Percentiles rank a stretch among this genome's conserved stretches.
phyloP scores from a whole-genome alignment of 2,329 filamentous ascomycete genomes.

The Fusarium sp. region DNA sequence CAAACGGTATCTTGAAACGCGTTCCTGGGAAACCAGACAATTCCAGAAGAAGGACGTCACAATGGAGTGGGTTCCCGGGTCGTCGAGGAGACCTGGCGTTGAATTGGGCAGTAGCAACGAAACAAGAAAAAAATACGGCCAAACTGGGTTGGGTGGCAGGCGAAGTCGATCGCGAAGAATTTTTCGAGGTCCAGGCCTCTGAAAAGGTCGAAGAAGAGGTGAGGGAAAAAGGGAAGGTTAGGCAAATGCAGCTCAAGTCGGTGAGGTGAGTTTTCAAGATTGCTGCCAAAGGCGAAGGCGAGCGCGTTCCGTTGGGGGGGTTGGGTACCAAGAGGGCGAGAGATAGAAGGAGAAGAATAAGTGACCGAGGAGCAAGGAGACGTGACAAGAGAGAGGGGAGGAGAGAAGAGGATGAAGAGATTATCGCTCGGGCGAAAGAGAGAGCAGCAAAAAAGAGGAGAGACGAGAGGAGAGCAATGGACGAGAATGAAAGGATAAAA shows the following conservation, averaged over 20 bases:
- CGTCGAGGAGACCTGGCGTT: constrained; percentile 17
- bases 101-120: constrained; percentile 13
- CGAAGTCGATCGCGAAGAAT: not conserved
- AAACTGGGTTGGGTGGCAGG: not conserved
- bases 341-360: constrained; percentile 19
- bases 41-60: constrained; percentile 8
- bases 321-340: constrained; percentile 3
- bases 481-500: constrained; percentile 2
- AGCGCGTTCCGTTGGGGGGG: not conserved
- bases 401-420: not conserved
- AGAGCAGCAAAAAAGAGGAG: not conserved
- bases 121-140: constrained; percentile 7
- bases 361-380: constrained; percentile 1
- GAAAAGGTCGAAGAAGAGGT: constrained; percentile 1
- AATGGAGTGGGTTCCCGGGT: constrained; percentile 2
- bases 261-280: not conserved
- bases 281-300: not conserved
- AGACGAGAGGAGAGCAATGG: constrained; percentile 8
- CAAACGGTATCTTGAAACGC: constrained; percentile 16
- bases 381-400: not conserved
- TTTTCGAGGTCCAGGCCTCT: not conserved
- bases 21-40: constrained; percentile 23
- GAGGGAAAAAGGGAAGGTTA: constrained; percentile 17
- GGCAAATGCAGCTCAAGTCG: not conserved
- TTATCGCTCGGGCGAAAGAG: not conserved